Conservation (phyloP, 441 rosid genomes). For the Adansonia madagascariensis region DNA sequence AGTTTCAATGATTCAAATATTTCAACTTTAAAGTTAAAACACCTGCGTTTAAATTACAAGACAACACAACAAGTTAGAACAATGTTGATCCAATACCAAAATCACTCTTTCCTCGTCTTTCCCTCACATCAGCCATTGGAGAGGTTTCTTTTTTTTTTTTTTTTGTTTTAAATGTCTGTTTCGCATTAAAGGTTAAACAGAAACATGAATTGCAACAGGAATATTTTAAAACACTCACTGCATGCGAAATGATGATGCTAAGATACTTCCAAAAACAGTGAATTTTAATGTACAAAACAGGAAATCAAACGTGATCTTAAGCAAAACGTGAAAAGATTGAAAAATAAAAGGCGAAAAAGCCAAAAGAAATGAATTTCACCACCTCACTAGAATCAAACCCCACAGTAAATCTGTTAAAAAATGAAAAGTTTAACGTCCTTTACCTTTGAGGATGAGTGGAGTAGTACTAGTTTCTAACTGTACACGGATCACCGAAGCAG, state of each 20-base stretch:
- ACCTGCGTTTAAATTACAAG: constrained; percentile 19
- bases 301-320: not conserved
- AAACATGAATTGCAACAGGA: too few species aligned
- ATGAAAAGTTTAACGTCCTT: not conserved
- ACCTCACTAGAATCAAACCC: not conserved
- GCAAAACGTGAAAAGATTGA: not conserved
- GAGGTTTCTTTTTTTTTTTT: too few species aligned
- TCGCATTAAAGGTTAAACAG: not conserved
- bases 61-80: not conserved
- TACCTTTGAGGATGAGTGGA: constrained; percentile 10
- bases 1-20: constrained; percentile 27
- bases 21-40: not conserved
- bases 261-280: not conserved
- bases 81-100: not conserved
- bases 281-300: not conserved
- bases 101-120: not conserved
- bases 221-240: not conserved
- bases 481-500: not conserved
- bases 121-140: not conserved
- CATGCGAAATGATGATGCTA: not conserved
- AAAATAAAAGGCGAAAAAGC: not conserved
- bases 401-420: not conserved
- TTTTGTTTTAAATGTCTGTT: not conserved
- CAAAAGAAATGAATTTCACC: not conserved
- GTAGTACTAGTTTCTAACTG: not conserved